phyloP scores from a whole-genome alignment of 2,329 filamentous ascomycete genomes.

The Lasiodiplodia sp. region DNA sequence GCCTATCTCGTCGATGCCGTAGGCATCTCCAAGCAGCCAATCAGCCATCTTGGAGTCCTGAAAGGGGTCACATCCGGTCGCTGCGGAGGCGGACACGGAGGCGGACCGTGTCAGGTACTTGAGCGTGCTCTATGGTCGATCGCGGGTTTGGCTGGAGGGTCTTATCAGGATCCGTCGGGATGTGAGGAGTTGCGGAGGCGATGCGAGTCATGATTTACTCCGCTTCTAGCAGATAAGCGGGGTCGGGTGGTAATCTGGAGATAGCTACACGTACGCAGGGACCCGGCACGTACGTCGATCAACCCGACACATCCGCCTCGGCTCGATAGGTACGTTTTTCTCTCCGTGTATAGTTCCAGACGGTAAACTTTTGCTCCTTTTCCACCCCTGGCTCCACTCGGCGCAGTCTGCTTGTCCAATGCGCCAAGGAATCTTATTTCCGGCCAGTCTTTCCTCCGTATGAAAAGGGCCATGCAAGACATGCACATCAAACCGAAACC shows the following conservation, averaged over 20 bases:
- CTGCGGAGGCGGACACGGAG: constrained; percentile 20
- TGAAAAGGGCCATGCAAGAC: background rate
- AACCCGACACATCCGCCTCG: background rate
- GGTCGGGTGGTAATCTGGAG: constrained; percentile 19
- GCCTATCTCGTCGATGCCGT: background rate
- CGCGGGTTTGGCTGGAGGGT: background rate
- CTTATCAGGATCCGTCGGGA: constrained; percentile 18
- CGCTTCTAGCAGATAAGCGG: constrained; percentile 10
- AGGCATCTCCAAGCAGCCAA: background rate
- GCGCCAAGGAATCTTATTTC: background rate
- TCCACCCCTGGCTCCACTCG: background rate
- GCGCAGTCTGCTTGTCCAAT: background rate
- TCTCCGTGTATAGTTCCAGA: background rate
- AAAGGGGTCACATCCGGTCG: background rate
- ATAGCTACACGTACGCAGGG: constrained; percentile 19
- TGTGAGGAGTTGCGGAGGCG: background rate
- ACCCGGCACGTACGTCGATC: background rate
- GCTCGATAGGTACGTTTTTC: background rate
- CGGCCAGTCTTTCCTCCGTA: background rate
- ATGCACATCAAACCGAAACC: background rate
- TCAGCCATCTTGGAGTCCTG: background rate
- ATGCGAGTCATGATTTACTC: constrained; percentile 20
- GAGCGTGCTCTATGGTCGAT: background rate
- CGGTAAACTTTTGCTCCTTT: background rate
- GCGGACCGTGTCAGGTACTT: constrained; percentile 17